Percentiles rank a stretch among this genome's conserved stretches.
Conservation (phyloP, 805 yeast species). For the Teunomyces lycoperdinae region DNA sequence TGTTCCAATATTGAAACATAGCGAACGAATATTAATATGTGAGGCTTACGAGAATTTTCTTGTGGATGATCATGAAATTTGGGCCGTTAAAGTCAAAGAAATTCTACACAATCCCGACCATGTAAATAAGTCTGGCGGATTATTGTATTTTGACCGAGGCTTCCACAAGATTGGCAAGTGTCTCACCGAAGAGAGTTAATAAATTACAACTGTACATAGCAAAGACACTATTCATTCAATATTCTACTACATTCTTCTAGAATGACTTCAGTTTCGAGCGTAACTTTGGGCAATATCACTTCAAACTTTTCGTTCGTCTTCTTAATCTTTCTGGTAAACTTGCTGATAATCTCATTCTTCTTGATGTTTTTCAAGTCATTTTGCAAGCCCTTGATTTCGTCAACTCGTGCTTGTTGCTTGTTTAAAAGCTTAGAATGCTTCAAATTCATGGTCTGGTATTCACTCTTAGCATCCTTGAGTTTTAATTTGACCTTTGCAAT, state of each 20-base stretch:
- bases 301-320: constrained; percentile 36
- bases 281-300: constrained; percentile 30
- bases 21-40: constrained; percentile 65
- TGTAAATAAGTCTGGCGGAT: constrained; percentile 49
- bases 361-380: constrained; percentile 26
- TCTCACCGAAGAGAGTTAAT: constrained; percentile 15
- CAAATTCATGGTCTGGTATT: constrained; percentile 15
- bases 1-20: constrained; percentile 56
- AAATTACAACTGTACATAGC: background rate
- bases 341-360: constrained; percentile 22
- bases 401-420: constrained; percentile 22
- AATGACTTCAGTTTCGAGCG: constrained; percentile 12
- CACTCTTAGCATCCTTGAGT: constrained; percentile 22
- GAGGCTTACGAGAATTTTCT: constrained; percentile 47
- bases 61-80: constrained; percentile 85
- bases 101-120: constrained; percentile 32
- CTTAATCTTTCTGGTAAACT: constrained; percentile 18
- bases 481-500: constrained; percentile 18
- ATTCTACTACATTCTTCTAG: constrained; percentile 8
- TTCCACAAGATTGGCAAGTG: constrained; percentile 48
- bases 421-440: constrained; percentile 24
- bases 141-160: constrained; percentile 59
- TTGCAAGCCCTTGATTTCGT: constrained; percentile 24
- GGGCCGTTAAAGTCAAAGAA: constrained; percentile 78
- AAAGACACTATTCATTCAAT: constrained; percentile 6